Percentiles rank a stretch among this genome's conserved stretches.
Conservation (phyloP, 352 stramenopile genomes). For the Thalassiosira oceanica region DNA sequence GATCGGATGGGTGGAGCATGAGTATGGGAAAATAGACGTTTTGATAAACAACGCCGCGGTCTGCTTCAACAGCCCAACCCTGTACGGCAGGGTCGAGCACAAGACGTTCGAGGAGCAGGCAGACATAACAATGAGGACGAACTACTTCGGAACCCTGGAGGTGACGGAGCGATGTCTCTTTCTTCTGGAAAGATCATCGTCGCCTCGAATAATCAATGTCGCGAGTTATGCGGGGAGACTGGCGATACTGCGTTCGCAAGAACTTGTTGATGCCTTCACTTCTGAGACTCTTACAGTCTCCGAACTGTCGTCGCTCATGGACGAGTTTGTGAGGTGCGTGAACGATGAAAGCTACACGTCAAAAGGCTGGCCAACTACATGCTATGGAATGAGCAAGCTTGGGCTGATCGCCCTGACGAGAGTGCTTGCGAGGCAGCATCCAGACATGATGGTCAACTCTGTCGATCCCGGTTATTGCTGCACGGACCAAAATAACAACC, state of each 20-base stretch:
- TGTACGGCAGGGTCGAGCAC: constrained; percentile 59
- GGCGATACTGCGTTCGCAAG: constrained; percentile 50
- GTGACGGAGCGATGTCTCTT: constrained; percentile 64
- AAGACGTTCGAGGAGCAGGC: constrained; percentile 67
- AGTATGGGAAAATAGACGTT: constrained; percentile 85
- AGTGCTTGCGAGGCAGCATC: constrained; percentile 81
- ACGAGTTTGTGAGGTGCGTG: constrained; percentile 50
- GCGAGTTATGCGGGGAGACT: constrained; percentile 56
- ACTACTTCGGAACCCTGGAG: constrained; percentile 77
- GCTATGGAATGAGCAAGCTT: constrained; percentile 89
- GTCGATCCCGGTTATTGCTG: constrained; percentile 76
- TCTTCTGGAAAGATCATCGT: constrained; percentile 55
- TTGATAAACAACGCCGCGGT: constrained; percentile 95
- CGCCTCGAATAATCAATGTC: constrained; percentile 71
- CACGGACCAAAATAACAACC: constrained; percentile 79
- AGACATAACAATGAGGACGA: constrained; percentile 70
- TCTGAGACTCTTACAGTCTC: constrained; percentile 35
- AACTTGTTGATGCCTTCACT: constrained; percentile 46
- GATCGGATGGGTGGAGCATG: constrained; percentile 37
- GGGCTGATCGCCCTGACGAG: constrained; percentile 90
- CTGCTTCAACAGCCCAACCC: constrained; percentile 76
- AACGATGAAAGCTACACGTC: constrained; percentile 39
- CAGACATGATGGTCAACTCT: constrained; percentile 59
- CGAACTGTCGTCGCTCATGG: constrained; percentile 47
- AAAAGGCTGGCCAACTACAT: constrained; percentile 79